phyloP scores from a whole-genome alignment of 805 yeast genomes.

The Cyberlindnera sargentensis region DNA sequence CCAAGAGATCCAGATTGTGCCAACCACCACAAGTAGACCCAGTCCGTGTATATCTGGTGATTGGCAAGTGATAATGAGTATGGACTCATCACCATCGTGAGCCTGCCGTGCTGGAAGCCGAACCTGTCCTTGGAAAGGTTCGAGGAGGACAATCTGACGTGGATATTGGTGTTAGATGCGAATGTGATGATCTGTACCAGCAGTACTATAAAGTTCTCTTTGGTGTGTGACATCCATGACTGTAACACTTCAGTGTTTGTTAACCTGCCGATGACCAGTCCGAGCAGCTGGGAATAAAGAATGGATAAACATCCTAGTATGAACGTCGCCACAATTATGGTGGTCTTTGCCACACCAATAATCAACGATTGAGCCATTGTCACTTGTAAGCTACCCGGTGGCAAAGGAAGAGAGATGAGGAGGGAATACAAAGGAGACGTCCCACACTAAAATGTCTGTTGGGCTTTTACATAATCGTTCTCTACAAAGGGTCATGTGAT shows the following conservation, averaged over 20 bases:
- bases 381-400: no score
- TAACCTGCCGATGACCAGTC: slow-evolving; percentile 21
- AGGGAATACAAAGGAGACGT: no score
- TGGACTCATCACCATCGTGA: slow-evolving; percentile 30
- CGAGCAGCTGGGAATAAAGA: slow-evolving; percentile 38
- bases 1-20: slow-evolving; percentile 61
- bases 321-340: slow-evolving; percentile 7
- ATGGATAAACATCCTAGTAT: slow-evolving; percentile 36
- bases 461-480: no score
- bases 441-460: no score
- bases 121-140: slow-evolving; percentile 16
- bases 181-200: slow-evolving; percentile 43
- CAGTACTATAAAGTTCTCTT: slow-evolving; percentile 48
- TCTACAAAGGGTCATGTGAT: no score
- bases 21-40: slow-evolving; percentile 89
- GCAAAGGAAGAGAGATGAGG: no score
- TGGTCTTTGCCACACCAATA: slow-evolving; percentile 11
- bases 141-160: slow-evolving; percentile 43
- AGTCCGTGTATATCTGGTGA: slow-evolving; percentile 91
- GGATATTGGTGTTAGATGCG: slow-evolving; percentile 39
- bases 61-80: slow-evolving; percentile 71
- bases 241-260: slow-evolving; percentile 28
- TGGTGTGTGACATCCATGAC: slow-evolving; percentile 44
- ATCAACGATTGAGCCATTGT: not conserved
- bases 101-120: slow-evolving; percentile 6